phyloP scores from a whole-genome alignment of 1,139 yeast species.

The Scheffersomyces segobiensis region DNA sequence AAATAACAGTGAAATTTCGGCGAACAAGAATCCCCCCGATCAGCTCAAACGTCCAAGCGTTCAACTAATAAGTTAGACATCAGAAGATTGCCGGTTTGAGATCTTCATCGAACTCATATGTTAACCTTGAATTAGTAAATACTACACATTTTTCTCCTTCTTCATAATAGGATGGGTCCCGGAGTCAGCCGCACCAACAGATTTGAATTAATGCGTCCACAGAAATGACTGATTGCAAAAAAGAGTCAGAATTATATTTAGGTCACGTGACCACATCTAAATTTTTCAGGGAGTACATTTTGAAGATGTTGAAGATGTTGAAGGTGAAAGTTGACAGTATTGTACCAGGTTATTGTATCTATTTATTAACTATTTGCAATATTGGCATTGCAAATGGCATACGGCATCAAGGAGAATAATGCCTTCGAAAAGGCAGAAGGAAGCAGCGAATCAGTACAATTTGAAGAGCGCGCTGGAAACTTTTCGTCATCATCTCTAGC shows the following conservation, averaged over 20 bases:
- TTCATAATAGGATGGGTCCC: not conserved
- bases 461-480: not conserved
- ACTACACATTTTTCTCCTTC: too few species aligned
- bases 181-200: not conserved
- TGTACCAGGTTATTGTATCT: not conserved
- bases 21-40: too few species aligned
- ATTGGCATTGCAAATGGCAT: not conserved
- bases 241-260: too few species aligned
- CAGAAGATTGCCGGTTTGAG: too few species aligned
- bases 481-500: not conserved
- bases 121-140: too few species aligned
- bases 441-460: not conserved
- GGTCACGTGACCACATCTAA: not conserved
- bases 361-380: not conserved
- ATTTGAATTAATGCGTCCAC: not conserved
- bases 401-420: not conserved
- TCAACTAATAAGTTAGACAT: too few species aligned
- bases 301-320: not conserved
- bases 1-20: too few species aligned
- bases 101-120: too few species aligned
- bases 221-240: not conserved
- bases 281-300: not conserved
- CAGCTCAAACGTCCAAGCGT: too few species aligned
- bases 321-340: not conserved
- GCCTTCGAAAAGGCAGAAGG: not conserved